A percentile compares a stretch with the other conserved stretches of the same genome.
Evolutionary conservation across 371 early-diverging fungal genomes (phyloP).

Genomic region (Mortierella sp.): DNA sequence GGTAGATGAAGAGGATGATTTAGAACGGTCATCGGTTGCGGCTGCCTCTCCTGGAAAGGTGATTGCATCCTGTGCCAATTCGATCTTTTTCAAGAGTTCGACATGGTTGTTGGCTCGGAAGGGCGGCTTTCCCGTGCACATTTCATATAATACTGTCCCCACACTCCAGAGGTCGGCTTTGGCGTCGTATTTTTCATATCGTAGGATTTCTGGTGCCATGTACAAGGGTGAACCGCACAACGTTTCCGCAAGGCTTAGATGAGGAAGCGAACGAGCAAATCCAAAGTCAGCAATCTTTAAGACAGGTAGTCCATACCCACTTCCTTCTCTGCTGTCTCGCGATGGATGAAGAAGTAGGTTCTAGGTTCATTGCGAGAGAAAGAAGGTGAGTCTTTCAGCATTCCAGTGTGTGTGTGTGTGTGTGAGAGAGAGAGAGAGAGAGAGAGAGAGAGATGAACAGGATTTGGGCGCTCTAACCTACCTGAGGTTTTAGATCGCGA

Average conservation of each 20-base stretch:
- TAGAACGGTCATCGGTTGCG: slow-evolving; percentile 17
- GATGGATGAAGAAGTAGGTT: slow-evolving; percentile 80
- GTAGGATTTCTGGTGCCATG: slow-evolving; percentile 97
- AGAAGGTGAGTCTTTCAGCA: not conserved
- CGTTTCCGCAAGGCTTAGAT: slow-evolving; percentile 90
- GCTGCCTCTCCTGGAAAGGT: slow-evolving; percentile 83
- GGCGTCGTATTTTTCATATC: slow-evolving; percentile 92
- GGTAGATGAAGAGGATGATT: slow-evolving; percentile 29
- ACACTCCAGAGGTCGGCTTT: slow-evolving; percentile 98
- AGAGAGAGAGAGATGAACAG: not conserved
- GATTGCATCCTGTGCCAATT: slow-evolving; percentile 82
- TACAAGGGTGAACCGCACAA: slow-evolving; percentile 96
- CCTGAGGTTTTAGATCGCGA: slow-evolving; percentile 97
- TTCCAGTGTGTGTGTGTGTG: too few species aligned
- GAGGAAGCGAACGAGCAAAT: slow-evolving; percentile 90
- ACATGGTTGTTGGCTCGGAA: slow-evolving; percentile 94
- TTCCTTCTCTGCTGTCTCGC: slow-evolving; percentile 50
- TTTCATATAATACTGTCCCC: slow-evolving; percentile 95
- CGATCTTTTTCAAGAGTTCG: slow-evolving; percentile 89
- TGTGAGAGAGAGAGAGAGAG: slow-evolving; percentile 2
- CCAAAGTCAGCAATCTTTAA: slow-evolving; percentile 98
- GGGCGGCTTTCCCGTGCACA: slow-evolving; percentile 90
- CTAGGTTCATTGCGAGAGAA: slow-evolving; percentile 27
- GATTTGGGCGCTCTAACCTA: slow-evolving; percentile 27
- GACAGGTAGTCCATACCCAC: slow-evolving; percentile 65